Conservation (phyloP, 768 basidiomycete genomes). For the Mycena sanguinolenta region DNA sequence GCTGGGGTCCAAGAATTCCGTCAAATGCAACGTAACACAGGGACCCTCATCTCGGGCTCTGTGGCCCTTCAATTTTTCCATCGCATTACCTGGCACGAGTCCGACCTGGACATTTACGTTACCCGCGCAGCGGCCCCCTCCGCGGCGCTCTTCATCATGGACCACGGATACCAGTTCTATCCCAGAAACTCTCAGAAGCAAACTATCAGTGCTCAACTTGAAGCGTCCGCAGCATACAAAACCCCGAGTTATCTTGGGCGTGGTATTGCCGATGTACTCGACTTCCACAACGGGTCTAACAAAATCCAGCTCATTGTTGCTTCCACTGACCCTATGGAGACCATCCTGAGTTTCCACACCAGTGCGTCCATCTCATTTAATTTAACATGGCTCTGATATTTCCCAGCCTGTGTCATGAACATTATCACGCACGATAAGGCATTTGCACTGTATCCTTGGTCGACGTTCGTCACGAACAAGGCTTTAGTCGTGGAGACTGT, state of each 20-base stretch:
- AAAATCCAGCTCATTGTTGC: conserved; percentile 60
- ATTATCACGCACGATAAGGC: conserved; percentile 56
- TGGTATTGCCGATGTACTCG: conserved; percentile 47
- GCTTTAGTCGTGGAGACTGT: conserved; percentile 35
- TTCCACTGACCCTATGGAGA: conserved; percentile 46
- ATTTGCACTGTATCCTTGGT: conserved; percentile 56
- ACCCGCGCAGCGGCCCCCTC: conserved; percentile 43
- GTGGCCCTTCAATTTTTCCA: conserved; percentile 67
- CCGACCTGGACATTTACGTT: conserved; percentile 68
- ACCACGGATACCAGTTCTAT: conserved; percentile 40
- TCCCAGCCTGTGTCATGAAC: conserved; percentile 59
- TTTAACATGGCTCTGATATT: not conserved
- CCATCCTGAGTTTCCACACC: conserved; percentile 62
- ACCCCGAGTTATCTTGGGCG: conserved; percentile 38
- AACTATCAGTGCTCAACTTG: not conserved
- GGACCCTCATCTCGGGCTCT: conserved; percentile 66
- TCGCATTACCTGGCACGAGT: conserved; percentile 54
- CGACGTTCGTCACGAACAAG: conserved; percentile 51
- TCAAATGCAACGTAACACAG: conserved; percentile 56
- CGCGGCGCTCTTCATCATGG: conserved; percentile 32
- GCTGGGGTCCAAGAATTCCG: conserved; percentile 51
- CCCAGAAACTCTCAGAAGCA: conserved; percentile 22
- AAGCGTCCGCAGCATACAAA: not conserved
- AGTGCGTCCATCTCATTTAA: conserved; percentile 48
- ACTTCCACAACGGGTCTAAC: conserved; percentile 45